These are phyloP conservation scores for Daldinia sp. DNA, from an alignment of 2,329 filamentous ascomycete species.

Conservation along the genomic window DNA sequence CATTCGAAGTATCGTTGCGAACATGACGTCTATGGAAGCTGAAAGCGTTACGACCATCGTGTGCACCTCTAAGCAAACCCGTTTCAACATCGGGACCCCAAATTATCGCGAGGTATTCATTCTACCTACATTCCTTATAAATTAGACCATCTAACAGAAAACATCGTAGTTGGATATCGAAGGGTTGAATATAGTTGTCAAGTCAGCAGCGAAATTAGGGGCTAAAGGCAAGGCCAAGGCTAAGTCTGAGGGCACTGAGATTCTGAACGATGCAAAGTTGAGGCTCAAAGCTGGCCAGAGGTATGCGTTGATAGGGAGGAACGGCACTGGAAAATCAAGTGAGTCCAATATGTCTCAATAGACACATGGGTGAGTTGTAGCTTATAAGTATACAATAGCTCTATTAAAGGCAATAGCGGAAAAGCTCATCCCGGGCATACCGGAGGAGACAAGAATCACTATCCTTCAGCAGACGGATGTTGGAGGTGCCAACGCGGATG, in stretches of 20 bases:
- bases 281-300: constrained; percentile 75
- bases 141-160: not conserved
- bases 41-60: constrained; percentile 63
- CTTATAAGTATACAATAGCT: constrained; percentile 53
- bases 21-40: constrained; percentile 59
- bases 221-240: constrained; percentile 57
- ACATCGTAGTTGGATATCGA: constrained; percentile 71
- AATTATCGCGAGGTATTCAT: constrained; percentile 63
- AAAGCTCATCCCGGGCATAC: constrained; percentile 80
- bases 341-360: constrained; percentile 39
- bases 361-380: not conserved
- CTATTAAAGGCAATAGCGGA: constrained; percentile 78
- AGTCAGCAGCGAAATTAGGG: constrained; percentile 48
- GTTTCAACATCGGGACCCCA: constrained; percentile 66
- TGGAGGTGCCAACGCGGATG: constrained; percentile 45
- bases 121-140: not conserved
- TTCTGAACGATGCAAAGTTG: constrained; percentile 74
- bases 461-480: constrained; percentile 74
- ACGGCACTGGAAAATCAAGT: constrained; percentile 87
- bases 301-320: constrained; percentile 82
- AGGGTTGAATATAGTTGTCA: constrained; percentile 74
- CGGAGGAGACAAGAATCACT: constrained; percentile 69
- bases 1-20: constrained; percentile 3
- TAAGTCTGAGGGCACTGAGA: constrained; percentile 65
- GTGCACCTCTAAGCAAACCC: constrained; percentile 72